phyloP scores from a whole-genome alignment of 805 yeast species.

The Starmerella riodocensis region DNA sequence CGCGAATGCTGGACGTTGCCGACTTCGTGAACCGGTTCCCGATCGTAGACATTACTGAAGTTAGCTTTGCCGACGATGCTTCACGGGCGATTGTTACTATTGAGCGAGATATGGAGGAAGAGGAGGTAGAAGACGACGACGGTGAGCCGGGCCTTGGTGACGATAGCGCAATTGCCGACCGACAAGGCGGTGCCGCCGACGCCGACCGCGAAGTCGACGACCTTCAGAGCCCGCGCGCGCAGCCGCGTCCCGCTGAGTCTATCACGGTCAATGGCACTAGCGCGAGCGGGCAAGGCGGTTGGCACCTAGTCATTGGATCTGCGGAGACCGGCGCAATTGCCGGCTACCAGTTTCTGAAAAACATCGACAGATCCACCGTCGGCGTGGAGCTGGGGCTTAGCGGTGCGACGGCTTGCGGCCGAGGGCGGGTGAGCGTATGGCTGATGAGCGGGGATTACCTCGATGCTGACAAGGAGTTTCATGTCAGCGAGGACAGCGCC shows the following conservation, averaged over 20 bases:
- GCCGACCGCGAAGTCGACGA: not conserved
- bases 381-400: slow-evolving; percentile 32
- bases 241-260: no score
- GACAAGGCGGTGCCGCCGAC: no score
- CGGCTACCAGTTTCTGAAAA: slow-evolving; percentile 55
- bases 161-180: not conserved
- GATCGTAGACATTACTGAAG: slow-evolving; percentile 55
- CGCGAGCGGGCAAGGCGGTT: no score
- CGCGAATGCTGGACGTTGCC: slow-evolving; percentile 50
- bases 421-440: slow-evolving; percentile 56
- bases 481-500: no score
- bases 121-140: no score
- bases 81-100: slow-evolving; percentile 31
- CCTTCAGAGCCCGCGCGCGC: no score
- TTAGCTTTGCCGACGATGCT: slow-evolving; percentile 38
- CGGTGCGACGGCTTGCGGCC: slow-evolving; percentile 24
- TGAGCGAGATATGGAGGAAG: slow-evolving; percentile 38
- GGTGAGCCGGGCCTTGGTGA: slow-evolving; percentile 38
- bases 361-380: slow-evolving; percentile 32
- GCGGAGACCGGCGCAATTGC: slow-evolving; percentile 43
- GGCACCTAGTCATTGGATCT: slow-evolving; percentile 89
- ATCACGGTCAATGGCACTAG: no score
- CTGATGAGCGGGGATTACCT: slow-evolving; percentile 80
- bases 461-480: slow-evolving; percentile 83
- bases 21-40: slow-evolving; percentile 85